Evolutionary conservation across 495 filamentous ascomycete genomes (phyloP).

Genomic region (Copromyces sp.): DNA sequence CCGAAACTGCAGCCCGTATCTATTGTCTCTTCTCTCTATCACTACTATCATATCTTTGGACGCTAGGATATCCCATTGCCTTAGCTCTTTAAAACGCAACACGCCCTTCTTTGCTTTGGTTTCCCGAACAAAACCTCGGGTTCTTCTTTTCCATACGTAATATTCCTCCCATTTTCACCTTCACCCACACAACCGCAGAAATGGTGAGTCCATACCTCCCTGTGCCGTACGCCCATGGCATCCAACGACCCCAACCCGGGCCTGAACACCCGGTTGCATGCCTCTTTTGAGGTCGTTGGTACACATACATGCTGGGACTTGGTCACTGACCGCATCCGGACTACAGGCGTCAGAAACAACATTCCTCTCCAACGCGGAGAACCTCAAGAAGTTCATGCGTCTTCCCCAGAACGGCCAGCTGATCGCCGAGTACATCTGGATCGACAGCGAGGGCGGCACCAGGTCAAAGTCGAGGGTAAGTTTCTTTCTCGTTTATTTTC

Average conservation of each 20-base stretch:
- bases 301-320: background rate
- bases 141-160: background rate
- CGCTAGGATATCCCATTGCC: slow-evolving; percentile 4
- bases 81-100: slow-evolving; percentile 1
- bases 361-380: slow-evolving; percentile 10
- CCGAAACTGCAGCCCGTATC: background rate
- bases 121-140: slow-evolving; percentile 1
- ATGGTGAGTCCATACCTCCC: slow-evolving; percentile 2
- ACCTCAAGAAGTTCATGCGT: slow-evolving; percentile 76
- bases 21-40: background rate
- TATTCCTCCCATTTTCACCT: slow-evolving; percentile 1
- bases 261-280: background rate
- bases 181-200: background rate
- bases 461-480: slow-evolving; percentile 91
- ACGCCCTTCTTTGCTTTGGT: slow-evolving; percentile 1
- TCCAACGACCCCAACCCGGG: background rate
- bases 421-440: slow-evolving; percentile 92
- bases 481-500: slow-evolving; percentile 12
- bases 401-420: slow-evolving; percentile 79
- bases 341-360: slow-evolving; percentile 4
- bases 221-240: background rate
- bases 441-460: slow-evolving; percentile 66
- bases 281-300: background rate
- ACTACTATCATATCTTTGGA: background rate
- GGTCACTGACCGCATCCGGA: background rate